Conservation (phyloP, 2,329 filamentous ascomycete genomes). For the Clonostachys chloroleuca region DNA sequence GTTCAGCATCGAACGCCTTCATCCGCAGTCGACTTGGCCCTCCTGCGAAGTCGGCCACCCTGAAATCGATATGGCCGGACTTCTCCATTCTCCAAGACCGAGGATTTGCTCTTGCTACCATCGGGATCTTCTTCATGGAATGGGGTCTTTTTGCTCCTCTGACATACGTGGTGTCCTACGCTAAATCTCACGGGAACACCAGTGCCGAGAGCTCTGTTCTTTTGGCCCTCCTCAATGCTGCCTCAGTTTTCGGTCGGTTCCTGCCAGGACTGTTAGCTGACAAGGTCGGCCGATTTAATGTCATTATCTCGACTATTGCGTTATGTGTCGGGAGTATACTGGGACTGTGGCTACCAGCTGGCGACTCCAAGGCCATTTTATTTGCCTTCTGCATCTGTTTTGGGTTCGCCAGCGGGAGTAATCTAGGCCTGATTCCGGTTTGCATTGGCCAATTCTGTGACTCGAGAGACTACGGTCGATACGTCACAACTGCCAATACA, state of each 20-base stretch:
- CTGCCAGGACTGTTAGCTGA: constrained; percentile 61
- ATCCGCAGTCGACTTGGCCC: constrained; percentile 21
- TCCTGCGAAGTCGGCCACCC: constrained; percentile 42
- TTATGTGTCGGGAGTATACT: constrained; percentile 40
- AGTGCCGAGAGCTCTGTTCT: constrained; percentile 59
- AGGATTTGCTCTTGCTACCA: constrained; percentile 43
- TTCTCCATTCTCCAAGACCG: constrained; percentile 2
- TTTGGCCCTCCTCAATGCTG: constrained; percentile 66
- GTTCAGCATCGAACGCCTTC: not conserved
- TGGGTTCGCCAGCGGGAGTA: constrained; percentile 66
- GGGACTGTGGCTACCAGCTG: constrained; percentile 47
- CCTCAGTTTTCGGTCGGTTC: constrained; percentile 62
- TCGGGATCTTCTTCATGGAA: constrained; percentile 53
- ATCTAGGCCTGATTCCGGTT: constrained; percentile 67
- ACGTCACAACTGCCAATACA: constrained; percentile 67
- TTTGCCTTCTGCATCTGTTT: constrained; percentile 58
- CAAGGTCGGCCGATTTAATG: constrained; percentile 65
- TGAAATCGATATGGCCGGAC: constrained; percentile 13
- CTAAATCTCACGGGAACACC: constrained; percentile 47
- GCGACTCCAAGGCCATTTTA: constrained; percentile 10
- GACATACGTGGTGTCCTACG: constrained; percentile 64
- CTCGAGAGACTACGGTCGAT: constrained; percentile 64
- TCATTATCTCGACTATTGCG: constrained; percentile 58
- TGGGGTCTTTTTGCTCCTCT: constrained; percentile 62
- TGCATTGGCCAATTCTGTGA: constrained; percentile 68